Percentiles rank a stretch among this genome's conserved stretches.
phyloP scores from a whole-genome alignment of 805 yeast species.

The Myxozyma lipomycoides region DNA sequence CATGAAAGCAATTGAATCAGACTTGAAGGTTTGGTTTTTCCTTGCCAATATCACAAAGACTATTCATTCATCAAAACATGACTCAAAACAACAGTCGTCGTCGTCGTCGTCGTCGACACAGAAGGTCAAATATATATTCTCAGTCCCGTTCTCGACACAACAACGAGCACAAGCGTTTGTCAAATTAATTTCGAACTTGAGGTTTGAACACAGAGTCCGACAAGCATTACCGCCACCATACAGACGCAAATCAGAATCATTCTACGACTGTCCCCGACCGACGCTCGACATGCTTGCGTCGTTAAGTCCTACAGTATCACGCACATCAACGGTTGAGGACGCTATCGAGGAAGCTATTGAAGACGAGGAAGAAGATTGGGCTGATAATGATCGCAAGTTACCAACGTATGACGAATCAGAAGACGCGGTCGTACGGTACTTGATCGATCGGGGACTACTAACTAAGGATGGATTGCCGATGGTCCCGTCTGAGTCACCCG shows the following conservation, averaged over 20 bases:
- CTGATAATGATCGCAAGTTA: conserved; percentile 19
- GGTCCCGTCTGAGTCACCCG: conserved; percentile 11
- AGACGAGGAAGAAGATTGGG: conserved; percentile 28
- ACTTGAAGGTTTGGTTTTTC: conserved; percentile 24
- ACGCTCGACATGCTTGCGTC: conserved; percentile 5
- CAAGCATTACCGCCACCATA: conserved; percentile 35
- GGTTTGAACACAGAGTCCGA: conserved; percentile 36
- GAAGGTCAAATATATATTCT: conserved; percentile 21
- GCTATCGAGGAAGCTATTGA: conserved; percentile 24
- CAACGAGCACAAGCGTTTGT: conserved; percentile 31
- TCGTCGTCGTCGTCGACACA: background rate
- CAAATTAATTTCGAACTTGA: conserved; percentile 33
- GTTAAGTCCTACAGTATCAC: background rate
- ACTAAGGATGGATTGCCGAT: conserved; percentile 23
- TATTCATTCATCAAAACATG: background rate
- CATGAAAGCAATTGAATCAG: conserved; percentile 24
- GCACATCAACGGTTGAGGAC: conserved; percentile 2
- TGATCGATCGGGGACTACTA: conserved; percentile 25
- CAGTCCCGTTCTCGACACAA: conserved; percentile 33
- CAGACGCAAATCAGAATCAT: conserved; percentile 25
- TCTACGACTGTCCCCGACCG: conserved; percentile 11
- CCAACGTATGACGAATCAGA: conserved; percentile 27
- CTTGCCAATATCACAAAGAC: conserved; percentile 9
- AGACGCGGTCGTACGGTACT: conserved; percentile 26
- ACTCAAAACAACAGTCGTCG: background rate